These are phyloP conservation scores for Trichocladium uniseriatum DNA, from an alignment of 495 filamentous ascomycete genomes.

Conservation along the genomic window DNA sequence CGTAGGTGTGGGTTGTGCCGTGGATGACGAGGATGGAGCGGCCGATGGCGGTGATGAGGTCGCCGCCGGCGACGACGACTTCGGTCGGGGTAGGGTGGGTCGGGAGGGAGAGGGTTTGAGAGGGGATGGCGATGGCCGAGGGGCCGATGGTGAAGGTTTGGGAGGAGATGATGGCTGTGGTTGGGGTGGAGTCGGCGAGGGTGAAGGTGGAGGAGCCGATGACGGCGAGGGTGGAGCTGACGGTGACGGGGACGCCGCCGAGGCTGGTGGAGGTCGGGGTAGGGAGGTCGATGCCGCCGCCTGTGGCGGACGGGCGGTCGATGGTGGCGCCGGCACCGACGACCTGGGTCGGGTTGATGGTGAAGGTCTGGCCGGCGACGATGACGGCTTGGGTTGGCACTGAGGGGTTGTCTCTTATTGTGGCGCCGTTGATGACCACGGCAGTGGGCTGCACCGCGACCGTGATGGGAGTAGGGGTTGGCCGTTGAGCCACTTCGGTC, in stretches of 20 bases:
- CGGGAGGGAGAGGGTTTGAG: constrained; percentile 29
- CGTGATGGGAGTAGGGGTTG: constrained; percentile 23
- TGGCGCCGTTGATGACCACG: constrained; percentile 36
- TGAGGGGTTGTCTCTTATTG: constrained; percentile 30
- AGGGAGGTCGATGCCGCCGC: constrained; percentile 21
- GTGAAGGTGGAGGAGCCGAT: constrained; percentile 40
- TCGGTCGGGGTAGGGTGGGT: constrained; percentile 29
- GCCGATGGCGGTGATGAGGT: constrained; percentile 40
- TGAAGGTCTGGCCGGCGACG: constrained; percentile 34
- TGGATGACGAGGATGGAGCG: constrained; percentile 35
- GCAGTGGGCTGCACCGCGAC: constrained; percentile 32
- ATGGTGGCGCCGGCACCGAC: constrained; percentile 35
- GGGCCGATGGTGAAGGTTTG: constrained; percentile 42
- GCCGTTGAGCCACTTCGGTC: constrained; percentile 3
- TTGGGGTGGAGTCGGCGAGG: constrained; percentile 20
- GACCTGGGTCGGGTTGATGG: constrained; percentile 33
- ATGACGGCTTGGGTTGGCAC: constrained; percentile 30
- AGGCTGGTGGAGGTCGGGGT: constrained; percentile 30
- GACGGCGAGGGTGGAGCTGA: constrained; percentile 34
- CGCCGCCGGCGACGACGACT: constrained; percentile 36
- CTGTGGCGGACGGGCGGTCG: constrained; percentile 22
- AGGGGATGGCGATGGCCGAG: constrained; percentile 29
- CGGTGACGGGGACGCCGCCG: constrained; percentile 32
- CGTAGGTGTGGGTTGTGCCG: constrained; percentile 36
- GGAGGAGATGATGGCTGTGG: constrained; percentile 20